Evolutionary conservation across 495 filamentous ascomycete genomes (phyloP).

Genomic region (Gamarada debralockiae): DNA sequence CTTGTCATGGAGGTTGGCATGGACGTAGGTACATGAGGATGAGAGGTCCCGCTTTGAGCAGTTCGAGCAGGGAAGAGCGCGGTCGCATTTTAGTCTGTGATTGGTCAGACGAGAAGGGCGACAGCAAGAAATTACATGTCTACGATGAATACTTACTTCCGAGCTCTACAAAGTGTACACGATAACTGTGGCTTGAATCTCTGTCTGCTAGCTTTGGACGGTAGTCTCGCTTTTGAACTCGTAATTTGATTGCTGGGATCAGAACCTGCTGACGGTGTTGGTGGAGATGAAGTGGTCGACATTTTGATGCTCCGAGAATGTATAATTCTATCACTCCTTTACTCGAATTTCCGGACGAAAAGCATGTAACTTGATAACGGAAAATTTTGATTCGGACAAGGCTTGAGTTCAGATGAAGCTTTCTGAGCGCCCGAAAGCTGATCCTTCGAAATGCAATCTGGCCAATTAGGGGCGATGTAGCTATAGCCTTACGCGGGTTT

Average conservation of each 20-base stretch:
- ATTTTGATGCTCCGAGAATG: background rate
- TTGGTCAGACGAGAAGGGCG: background rate
- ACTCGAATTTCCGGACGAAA: background rate
- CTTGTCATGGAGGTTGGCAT: slow-evolving; percentile 29
- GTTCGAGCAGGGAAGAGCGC: slow-evolving; percentile 14
- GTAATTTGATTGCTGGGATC: background rate
- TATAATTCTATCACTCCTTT: too few relatives aligned
- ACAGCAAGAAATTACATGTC: background rate
- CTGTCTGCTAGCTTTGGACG: slow-evolving; percentile 12
- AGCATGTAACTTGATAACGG: background rate
- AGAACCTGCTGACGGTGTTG: background rate
- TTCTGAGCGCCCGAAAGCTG: too few relatives aligned
- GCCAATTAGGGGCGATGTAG: too few relatives aligned
- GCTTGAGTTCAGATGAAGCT: too few relatives aligned
- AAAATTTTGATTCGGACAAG: background rate
- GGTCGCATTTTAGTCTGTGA: slow-evolving; percentile 24
- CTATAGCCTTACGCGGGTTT: background rate
- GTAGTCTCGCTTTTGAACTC: slow-evolving; percentile 1
- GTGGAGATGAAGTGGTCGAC: background rate
- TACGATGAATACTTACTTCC: slow-evolving; percentile 16
- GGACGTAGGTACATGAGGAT: slow-evolving; percentile 42
- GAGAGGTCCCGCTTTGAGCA: slow-evolving; percentile 43
- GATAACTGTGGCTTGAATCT: slow-evolving; percentile 23
- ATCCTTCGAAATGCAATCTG: too few relatives aligned
- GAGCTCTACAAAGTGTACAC: slow-evolving; percentile 17